phyloP scores from a whole-genome alignment of 108 stramenopile species.

The Nitzschia sp. region DNA sequence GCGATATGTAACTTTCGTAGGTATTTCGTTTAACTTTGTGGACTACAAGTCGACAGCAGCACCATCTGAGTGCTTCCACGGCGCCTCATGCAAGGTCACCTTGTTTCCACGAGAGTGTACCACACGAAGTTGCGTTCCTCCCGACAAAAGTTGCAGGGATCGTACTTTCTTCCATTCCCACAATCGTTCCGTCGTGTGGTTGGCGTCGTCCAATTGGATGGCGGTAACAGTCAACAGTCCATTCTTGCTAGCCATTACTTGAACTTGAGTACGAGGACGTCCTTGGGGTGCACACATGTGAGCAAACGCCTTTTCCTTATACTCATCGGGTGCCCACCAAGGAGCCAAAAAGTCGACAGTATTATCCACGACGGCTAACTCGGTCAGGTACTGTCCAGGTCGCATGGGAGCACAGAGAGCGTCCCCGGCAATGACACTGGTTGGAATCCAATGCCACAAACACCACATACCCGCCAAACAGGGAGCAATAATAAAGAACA shows the following conservation, averaged over 20 bases:
- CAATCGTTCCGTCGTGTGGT: too few relatives aligned
- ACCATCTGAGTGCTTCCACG: too few relatives aligned
- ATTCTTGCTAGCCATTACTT: background rate
- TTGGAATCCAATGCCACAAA: background rate
- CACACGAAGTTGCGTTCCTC: background rate
- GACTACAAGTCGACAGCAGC: too few relatives aligned
- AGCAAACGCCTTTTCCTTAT: background rate
- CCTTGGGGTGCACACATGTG: background rate
- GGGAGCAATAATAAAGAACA: too few relatives aligned
- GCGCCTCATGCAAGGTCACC: background rate
- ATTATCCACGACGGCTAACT: background rate
- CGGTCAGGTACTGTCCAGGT: background rate
- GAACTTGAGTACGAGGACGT: background rate
- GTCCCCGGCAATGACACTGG: background rate
- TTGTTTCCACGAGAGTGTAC: background rate
- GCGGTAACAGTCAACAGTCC: background rate
- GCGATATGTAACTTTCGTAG: too few relatives aligned
- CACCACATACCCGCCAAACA: too few relatives aligned
- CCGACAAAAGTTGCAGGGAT: background rate
- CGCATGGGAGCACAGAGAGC: background rate
- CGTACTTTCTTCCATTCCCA: background rate
- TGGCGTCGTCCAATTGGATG: background rate
- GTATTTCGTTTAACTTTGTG: too few relatives aligned
- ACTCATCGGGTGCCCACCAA: background rate
- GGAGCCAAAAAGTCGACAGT: background rate